These are phyloP conservation scores for Galerina sulciceps DNA, from an alignment of 768 basidiomycete genomes.

Conservation along the genomic window DNA sequence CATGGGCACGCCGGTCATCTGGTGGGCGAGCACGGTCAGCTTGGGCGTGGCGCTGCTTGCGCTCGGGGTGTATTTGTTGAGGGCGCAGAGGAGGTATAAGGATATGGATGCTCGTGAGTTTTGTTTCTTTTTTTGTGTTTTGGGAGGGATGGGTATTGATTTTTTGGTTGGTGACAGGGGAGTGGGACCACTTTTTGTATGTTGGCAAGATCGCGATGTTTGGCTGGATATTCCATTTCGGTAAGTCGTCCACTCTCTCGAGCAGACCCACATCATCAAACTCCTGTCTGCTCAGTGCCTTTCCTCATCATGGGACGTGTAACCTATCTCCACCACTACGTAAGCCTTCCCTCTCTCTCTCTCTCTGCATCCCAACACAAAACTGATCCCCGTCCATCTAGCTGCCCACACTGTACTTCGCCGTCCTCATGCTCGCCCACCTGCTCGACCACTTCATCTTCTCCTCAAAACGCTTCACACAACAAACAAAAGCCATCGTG, in stretches of 20 bases:
- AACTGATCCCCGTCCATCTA: slow-evolving; percentile 30
- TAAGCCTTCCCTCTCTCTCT: slow-evolving; percentile 42
- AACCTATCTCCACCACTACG: slow-evolving; percentile 96
- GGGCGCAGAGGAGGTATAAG: slow-evolving; percentile 85
- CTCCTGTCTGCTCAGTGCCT: slow-evolving; percentile 59
- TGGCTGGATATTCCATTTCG: slow-evolving; percentile 91
- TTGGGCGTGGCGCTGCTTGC: slow-evolving; percentile 57
- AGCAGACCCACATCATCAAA: background rate
- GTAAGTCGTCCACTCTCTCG: slow-evolving; percentile 47
- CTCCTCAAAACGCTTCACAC: slow-evolving; percentile 64
- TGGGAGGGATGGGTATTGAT: background rate
- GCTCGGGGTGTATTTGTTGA: slow-evolving; percentile 72
- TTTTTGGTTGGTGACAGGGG: slow-evolving; percentile 46
- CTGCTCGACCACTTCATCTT: slow-evolving; percentile 94
- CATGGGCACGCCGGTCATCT: slow-evolving; percentile 88
- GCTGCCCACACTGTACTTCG: slow-evolving; percentile 97
- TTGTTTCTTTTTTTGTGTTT: background rate
- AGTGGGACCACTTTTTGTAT: slow-evolving; percentile 95
- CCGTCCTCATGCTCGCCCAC: slow-evolving; percentile 90
- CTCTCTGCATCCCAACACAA: background rate
- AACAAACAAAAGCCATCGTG: slow-evolving; percentile 67
- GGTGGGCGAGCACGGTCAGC: slow-evolving; percentile 82
- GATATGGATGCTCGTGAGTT: slow-evolving; percentile 88
- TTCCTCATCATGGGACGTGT: slow-evolving; percentile 99
- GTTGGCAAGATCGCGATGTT: slow-evolving; percentile 89